phyloP scores from a whole-genome alignment of 257 asterid genomes.

The Salvia splendens region DNA sequence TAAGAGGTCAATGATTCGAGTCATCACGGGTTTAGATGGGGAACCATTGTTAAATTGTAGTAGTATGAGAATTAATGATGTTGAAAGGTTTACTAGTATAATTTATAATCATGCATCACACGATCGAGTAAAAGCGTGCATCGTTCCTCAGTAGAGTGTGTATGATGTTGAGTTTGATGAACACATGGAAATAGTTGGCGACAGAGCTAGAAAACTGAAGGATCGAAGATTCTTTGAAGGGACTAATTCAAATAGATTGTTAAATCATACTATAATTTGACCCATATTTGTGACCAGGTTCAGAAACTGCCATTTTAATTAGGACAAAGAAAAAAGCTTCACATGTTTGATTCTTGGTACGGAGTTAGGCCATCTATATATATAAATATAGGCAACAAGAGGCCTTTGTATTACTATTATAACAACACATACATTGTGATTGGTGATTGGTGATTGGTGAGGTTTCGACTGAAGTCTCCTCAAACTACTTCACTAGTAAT shows the following conservation, averaged over 20 bases:
- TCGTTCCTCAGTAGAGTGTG: too few species aligned
- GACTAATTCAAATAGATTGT: conserved; percentile 13
- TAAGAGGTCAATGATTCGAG: too few species aligned
- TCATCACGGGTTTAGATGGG: too few species aligned
- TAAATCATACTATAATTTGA: conserved; percentile 33
- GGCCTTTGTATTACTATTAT: not conserved
- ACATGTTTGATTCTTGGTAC: not conserved
- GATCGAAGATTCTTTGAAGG: not conserved
- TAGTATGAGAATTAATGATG: too few species aligned
- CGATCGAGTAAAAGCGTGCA: too few species aligned
- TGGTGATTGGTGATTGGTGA: conserved; percentile 19
- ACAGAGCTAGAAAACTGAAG: not conserved
- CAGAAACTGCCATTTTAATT: conserved; percentile 24
- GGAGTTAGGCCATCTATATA: conserved; percentile 15
- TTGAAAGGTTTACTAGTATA: too few species aligned
- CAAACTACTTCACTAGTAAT: conserved; percentile 43
- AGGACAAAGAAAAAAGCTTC: not conserved
- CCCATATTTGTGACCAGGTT: conserved; percentile 44
- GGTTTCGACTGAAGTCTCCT: conserved; percentile 53
- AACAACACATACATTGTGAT: not conserved
- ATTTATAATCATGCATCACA: too few species aligned
- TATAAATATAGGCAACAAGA: conserved; percentile 28
- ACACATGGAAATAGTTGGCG: not conserved
- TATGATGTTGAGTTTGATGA: too few species aligned
- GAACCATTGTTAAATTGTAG: too few species aligned